Evolutionary conservation across 768 basidiomycete species (phyloP).

Genomic region (Ramaria rubella): DNA sequence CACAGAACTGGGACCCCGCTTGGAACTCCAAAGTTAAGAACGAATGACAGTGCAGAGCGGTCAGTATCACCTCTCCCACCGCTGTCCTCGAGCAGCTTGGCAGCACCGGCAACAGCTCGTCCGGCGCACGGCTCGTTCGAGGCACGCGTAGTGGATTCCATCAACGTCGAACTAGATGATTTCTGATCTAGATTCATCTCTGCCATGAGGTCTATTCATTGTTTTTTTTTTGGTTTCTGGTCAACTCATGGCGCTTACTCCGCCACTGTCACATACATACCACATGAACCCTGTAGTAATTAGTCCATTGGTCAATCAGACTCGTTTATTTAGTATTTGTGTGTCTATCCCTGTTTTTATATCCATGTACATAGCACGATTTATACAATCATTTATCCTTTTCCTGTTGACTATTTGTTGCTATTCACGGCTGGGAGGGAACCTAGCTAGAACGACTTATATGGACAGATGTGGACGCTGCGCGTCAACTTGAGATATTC

Average conservation of each 20-base stretch:
- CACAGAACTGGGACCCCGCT: conserved; percentile 40
- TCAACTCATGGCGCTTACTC: neutral
- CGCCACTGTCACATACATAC: conserved; percentile 2
- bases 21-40: conserved; percentile 33
- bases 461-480: neutral
- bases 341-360: neutral
- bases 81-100: conserved; percentile 8
- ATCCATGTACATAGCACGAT: neutral
- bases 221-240: neutral
- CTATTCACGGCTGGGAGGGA: no score
- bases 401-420: no score
- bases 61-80: conserved; percentile 28
- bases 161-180: conserved; percentile 76
- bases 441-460: neutral
- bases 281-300: neutral
- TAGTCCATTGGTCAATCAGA: conserved; percentile 3
- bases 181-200: conserved; percentile 39
- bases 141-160: conserved; percentile 51
- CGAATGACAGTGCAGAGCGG: conserved; percentile 21
- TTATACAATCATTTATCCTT: neutral
- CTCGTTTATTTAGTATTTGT: neutral
- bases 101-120: conserved; percentile 22
- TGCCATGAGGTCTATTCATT: neutral
- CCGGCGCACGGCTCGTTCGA: conserved; percentile 41
- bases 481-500: neutral